Conservation (phyloP, 2,329 filamentous ascomycete genomes). For the Pseudogymnoascus sp. region DNA sequence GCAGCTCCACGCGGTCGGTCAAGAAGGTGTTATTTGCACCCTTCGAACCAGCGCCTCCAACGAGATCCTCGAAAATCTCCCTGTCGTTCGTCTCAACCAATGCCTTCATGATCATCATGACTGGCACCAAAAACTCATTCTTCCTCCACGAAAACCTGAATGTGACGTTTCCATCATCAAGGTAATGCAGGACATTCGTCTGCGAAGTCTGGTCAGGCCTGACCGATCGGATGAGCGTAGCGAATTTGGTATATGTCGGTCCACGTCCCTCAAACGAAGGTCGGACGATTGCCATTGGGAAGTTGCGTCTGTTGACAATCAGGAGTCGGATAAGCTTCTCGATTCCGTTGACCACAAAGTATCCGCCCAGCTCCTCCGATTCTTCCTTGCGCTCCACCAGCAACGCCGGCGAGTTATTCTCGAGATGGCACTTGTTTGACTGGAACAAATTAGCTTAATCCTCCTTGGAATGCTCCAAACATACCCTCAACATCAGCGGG, state of each 20-base stretch:
- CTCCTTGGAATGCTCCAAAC: constrained; percentile 14
- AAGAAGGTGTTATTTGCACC: constrained; percentile 83
- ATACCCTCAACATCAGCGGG: constrained; percentile 85
- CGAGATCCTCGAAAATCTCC: constrained; percentile 89
- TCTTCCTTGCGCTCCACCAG: constrained; percentile 87
- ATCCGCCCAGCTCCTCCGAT: constrained; percentile 89
- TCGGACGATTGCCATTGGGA: constrained; percentile 87
- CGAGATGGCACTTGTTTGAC: constrained; percentile 86
- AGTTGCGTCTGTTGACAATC: constrained; percentile 84
- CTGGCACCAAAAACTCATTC: constrained; percentile 90
- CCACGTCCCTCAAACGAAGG: constrained; percentile 85
- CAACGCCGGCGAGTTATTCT: constrained; percentile 72
- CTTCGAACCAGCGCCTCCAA: constrained; percentile 68
- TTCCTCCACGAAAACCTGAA: constrained; percentile 98
- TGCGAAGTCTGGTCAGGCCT: constrained; percentile 97
- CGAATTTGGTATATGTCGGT: constrained; percentile 76
- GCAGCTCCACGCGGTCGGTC: constrained; percentile 84
- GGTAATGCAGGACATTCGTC: constrained; percentile 93
- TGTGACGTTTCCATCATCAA: constrained; percentile 90
- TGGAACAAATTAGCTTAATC: constrained; percentile 31
- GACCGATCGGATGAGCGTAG: constrained; percentile 85
- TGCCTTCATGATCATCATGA: constrained; percentile 95
- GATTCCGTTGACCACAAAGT: constrained; percentile 95
- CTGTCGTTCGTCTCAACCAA: constrained; percentile 92
- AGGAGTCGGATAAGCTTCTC: constrained; percentile 94